phyloP scores from a whole-genome alignment of 1,139 yeast species.

The Kodamaea derodonti region DNA sequence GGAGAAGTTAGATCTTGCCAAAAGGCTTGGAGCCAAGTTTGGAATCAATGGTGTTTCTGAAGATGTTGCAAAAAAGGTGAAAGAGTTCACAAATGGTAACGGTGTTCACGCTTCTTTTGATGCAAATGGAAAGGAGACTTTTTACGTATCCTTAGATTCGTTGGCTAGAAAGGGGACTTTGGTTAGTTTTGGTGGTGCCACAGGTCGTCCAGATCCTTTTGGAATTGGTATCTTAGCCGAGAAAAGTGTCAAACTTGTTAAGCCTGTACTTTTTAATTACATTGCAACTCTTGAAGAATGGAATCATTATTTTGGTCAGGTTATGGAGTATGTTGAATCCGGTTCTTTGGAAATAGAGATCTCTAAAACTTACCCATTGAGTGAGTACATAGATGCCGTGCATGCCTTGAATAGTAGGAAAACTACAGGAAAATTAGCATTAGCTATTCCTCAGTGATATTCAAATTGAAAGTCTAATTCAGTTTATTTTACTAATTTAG shows the following conservation, averaged over 20 bases:
- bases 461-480: too few relatives aligned
- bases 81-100: conserved; percentile 60
- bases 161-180: conserved; percentile 69
- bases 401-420: conserved; percentile 62
- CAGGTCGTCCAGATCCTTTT: conserved; percentile 77
- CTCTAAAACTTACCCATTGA: conserved; percentile 53
- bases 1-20: conserved; percentile 59
- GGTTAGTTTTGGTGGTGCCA: conserved; percentile 76
- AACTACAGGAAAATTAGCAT: too few relatives aligned
- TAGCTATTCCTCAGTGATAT: background rate
- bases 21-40: conserved; percentile 70
- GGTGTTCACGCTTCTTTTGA: conserved; percentile 77
- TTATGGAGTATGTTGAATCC: conserved; percentile 42
- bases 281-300: conserved; percentile 53
- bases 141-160: conserved; percentile 55
- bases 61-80: conserved; percentile 57
- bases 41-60: conserved; percentile 55
- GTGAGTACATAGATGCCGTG: conserved; percentile 63
- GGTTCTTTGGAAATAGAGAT: conserved; percentile 52
- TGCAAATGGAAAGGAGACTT: conserved; percentile 78
- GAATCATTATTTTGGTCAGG: conserved; percentile 45
- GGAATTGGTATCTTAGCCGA: conserved; percentile 44
- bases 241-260: conserved; percentile 56
- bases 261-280: conserved; percentile 63
- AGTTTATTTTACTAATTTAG: too few relatives aligned